Percentiles rank a stretch among this genome's conserved stretches.
Evolutionary conservation across 2,329 filamentous ascomycete species (phyloP).

Genomic region (Arthrocladium fulminans): DNA sequence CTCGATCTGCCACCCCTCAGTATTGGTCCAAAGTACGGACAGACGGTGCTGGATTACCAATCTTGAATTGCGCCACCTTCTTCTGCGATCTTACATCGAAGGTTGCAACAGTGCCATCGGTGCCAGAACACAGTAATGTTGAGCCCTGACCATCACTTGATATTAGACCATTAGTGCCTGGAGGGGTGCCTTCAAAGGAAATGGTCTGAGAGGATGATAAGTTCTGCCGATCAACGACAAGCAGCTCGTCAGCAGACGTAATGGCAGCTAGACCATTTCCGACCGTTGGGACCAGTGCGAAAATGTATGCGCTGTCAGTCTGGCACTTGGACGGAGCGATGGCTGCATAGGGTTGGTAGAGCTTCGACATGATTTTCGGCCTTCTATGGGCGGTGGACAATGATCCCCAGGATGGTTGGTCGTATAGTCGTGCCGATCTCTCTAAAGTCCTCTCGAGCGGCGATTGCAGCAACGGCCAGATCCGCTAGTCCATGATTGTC

Average conservation of each 20-base stretch:
- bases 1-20: slow-evolving; percentile 11
- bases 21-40: background rate
- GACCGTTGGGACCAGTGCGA: slow-evolving; percentile 16
- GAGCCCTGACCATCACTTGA: slow-evolving; percentile 12
- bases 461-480: background rate
- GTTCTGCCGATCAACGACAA: slow-evolving; percentile 15
- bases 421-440: background rate
- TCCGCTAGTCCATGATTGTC: background rate
- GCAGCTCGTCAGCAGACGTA: slow-evolving; percentile 21
- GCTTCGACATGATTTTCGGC: background rate
- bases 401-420: no score
- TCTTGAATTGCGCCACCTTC: slow-evolving; percentile 13
- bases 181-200: slow-evolving; percentile 11
- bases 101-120: slow-evolving; percentile 17
- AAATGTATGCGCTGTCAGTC: slow-evolving; percentile 21
- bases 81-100: slow-evolving; percentile 18
- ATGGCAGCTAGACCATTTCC: slow-evolving; percentile 18
- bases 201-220: slow-evolving; percentile 9
- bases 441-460: background rate
- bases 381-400: no score
- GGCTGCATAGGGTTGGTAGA: slow-evolving; percentile 4
- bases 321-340: slow-evolving; percentile 8
- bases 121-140: slow-evolving; percentile 16
- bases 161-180: slow-evolving; percentile 14
- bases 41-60: slow-evolving; percentile 10